A percentile compares a stretch with the other conserved stretches of the same genome.
phyloP scores from a whole-genome alignment of 164 flowering plant species.

The Cinnamomum micranthum region DNA sequence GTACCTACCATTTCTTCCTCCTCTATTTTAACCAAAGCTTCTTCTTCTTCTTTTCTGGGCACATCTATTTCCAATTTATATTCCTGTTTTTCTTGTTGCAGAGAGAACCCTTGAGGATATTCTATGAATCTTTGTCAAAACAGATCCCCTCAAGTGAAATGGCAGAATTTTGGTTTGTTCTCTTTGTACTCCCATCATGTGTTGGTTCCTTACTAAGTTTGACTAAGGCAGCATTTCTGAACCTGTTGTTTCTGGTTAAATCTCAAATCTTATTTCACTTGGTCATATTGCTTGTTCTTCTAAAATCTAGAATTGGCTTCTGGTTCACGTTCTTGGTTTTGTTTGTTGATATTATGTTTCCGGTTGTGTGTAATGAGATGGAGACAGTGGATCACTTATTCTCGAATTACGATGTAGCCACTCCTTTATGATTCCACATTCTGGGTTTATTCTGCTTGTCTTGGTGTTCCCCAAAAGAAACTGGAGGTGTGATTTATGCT shows the following conservation, averaged over 20 bases:
- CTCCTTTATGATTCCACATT: too few species aligned
- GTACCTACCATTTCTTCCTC: slow-evolving; percentile 23
- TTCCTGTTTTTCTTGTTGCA: slow-evolving; percentile 26
- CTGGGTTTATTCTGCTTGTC: too few species aligned
- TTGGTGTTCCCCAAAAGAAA: too few species aligned
- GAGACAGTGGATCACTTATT: too few species aligned
- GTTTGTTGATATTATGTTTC: too few species aligned
- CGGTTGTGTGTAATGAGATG: too few species aligned
- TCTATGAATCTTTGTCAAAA: slow-evolving; percentile 76
- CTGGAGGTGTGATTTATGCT: too few species aligned
- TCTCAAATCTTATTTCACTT: background rate
- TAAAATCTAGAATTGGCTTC: too few species aligned
- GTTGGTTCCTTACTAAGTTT: background rate
- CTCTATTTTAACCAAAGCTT: background rate
- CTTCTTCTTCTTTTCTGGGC: background rate
- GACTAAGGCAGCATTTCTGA: too few species aligned
- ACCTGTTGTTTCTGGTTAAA: background rate
- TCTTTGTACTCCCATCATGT: background rate
- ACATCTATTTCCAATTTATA: background rate
- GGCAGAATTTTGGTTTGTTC: slow-evolving; percentile 93
- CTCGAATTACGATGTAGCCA: too few species aligned
- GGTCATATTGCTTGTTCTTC: too few species aligned
- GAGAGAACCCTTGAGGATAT: slow-evolving; percentile 95
- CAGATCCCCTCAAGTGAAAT: slow-evolving; percentile 96
- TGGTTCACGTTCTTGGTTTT: too few species aligned